Evolutionary conservation across 495 filamentous ascomycete genomes (phyloP), one percentile per base, ranked within the genome.

Genomic region (Xylaria castorea): DNA sequence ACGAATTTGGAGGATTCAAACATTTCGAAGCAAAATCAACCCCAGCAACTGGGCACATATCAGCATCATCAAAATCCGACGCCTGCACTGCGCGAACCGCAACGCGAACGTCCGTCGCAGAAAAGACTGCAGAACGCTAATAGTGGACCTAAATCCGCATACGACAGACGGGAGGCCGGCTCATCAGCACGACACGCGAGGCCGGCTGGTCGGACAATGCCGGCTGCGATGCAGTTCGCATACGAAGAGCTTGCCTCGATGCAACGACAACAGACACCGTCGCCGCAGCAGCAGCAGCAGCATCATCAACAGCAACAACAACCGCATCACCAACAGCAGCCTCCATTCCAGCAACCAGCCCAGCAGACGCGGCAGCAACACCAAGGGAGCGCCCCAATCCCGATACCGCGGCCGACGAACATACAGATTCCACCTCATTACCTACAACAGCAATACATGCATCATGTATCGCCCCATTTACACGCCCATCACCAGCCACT

Each of bases 231-330:
- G 36, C 71, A 68, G 30, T 22, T 73, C 5, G 71, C 71, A 46
- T 73, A 68, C 44, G 71, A 73, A 18, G 71, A 73, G 65, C 65
- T 73, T 38, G 44, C 65, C 5, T 53, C 71, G 14, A 61, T 72
- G 34, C 70, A 66, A 32, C 50, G 38, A 58, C 67, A 70, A 14
- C 66, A 68, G n/a, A 42, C 48, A 5, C 48, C 66, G 14, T n/a
- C 3, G 9, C 50, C 66, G 16, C 65, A 34, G 42, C 63, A 44
- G 20, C 40, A n/a, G 16, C 65, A 34, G 42, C 63, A 30, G 18
- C 65, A 53, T 6, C 64, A 66, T 4, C 64, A 50, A 1, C 64
- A 66, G 16, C 64, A 36, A 14, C 65, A 67, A 6, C 65, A 67
- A 8, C 30, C 12, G 6, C 64, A 66, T 22, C 64, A 67, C 2